Evolutionary conservation across 2,329 filamentous ascomycete species (phyloP), one percentile per base, ranked within the genome.

Genomic region (Colletotrichum falcatum): DNA sequence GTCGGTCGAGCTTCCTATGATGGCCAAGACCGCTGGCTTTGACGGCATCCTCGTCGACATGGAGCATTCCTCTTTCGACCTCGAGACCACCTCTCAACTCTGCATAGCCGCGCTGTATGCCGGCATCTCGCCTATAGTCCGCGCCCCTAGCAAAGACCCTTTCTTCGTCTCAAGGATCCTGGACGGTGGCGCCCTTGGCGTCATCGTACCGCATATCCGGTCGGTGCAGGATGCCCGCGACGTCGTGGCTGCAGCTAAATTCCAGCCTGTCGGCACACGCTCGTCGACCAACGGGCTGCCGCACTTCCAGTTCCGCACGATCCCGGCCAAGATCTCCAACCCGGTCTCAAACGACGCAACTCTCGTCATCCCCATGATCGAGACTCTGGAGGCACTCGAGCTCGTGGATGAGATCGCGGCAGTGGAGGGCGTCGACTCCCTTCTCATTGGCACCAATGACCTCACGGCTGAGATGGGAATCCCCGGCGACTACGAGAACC

Each of bases 371-470:
- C 80, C 79, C 6, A 83, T 83, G 81, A 80, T 83, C 46, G 81
- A 83, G 72, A 83, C 81, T 0, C 75, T 78, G 2, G 78, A 75
- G 23, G 80, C 79, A 0, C 76, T 84, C 1, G 80, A 81, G 23
- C 72, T 79, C 12, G 80, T 79, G 0, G 81, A 84, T 23, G 82
- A 82, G 62, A 79, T 83, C 42, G 76, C 80, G 1, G 80, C 81
- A 0, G 70, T 83, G 5, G 75, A 82, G 0, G 65, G 65, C 0
- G 83, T 85, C 5, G 83, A 85, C 68, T 79, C 76, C 1, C 73
- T 85, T 0, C 74, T 85, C 3, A 79, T 84, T 26, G 83, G 83
- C 7, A 81, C 82, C 1, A 84, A 84, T 59, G 83, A 84, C 66
- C 73, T 85, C 59, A 81, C 76, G 26, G 79, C 80, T 1, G 83